These are phyloP conservation scores for Lithospermum erythrorhizon DNA, from an alignment of 257 asterid species.

Conservation along the genomic window DNA sequence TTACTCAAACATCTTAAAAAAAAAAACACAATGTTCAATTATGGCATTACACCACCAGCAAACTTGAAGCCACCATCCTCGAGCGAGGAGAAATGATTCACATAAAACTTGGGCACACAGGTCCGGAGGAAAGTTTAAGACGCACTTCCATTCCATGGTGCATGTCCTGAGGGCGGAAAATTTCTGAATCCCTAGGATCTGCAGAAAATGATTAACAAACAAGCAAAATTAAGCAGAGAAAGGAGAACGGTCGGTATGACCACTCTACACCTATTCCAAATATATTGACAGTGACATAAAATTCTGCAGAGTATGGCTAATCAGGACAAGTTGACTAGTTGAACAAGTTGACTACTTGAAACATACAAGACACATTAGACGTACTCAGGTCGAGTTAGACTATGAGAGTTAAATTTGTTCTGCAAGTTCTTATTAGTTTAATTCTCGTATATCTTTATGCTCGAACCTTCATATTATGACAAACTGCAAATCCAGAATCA, in stretches of 20 bases:
- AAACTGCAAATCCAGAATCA: no score
- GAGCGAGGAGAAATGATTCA: slow-evolving; percentile 25
- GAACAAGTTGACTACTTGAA: no score
- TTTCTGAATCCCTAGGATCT: slow-evolving; percentile 92
- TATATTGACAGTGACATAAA: not conserved
- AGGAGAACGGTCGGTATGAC: not conserved
- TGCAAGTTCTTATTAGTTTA: no score
- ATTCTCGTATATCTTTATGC: no score
- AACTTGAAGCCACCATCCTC: not conserved
- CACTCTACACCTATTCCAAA: not conserved
- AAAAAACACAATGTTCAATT: no score
- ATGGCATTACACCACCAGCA: not conserved
- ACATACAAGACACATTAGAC: no score
- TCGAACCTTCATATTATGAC: no score
- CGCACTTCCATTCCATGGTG: slow-evolving; percentile 97
- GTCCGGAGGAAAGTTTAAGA: slow-evolving; percentile 76
- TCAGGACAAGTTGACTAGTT: no score
- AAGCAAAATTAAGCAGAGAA: not conserved
- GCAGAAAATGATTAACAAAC: slow-evolving; percentile 17
- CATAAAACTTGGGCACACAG: slow-evolving; percentile 70
- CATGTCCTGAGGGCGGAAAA: slow-evolving; percentile 55
- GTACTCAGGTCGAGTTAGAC: no score
- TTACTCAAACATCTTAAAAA: not conserved
- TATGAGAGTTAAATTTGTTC: no score
- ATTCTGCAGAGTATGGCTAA: no score